A percentile compares a stretch with the other conserved stretches of the same genome.
Evolutionary conservation across 306 rosid species (phyloP).

Genomic region (Vicia sativa): DNA sequence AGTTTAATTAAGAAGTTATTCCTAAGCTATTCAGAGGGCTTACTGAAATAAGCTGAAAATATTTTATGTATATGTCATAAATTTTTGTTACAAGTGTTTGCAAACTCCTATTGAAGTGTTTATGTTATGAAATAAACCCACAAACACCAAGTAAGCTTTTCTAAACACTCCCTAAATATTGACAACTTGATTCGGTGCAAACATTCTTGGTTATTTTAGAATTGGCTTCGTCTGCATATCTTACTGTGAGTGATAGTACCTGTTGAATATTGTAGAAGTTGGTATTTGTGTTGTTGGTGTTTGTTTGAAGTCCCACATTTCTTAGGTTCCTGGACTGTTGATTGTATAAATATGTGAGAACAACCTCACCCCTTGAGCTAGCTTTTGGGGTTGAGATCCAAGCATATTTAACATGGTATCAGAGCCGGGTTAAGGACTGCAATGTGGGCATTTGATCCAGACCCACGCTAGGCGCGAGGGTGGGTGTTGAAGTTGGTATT

Average conservation of each 20-base stretch:
- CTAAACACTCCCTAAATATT: not conserved
- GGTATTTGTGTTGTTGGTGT: no score
- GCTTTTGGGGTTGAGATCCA: no score
- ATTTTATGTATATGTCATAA: not conserved
- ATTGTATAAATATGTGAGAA: no score
- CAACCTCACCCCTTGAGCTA: no score
- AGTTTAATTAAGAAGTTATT: not conserved
- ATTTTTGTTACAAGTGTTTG: not conserved
- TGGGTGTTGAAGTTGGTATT: no score
- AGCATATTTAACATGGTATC: no score
- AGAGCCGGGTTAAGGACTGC: no score
- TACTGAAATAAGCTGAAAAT: not conserved
- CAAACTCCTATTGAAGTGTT: not conserved
- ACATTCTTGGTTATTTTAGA: conserved; percentile 31
- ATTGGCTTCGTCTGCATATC: conserved; percentile 30
- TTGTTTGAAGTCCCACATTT: no score
- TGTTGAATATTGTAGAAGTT: conserved; percentile 31
- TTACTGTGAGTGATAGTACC: conserved; percentile 29
- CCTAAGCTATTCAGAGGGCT: not conserved
- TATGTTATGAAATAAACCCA: not conserved
- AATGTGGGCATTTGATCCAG: no score
- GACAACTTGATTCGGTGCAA: conserved; percentile 27
- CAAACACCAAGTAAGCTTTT: not conserved
- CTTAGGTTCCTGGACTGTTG: no score
- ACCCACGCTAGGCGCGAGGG: no score